These are phyloP conservation scores for Acrasis kona DNA, from an alignment of 78 protist species.

Conservation along the genomic window DNA sequence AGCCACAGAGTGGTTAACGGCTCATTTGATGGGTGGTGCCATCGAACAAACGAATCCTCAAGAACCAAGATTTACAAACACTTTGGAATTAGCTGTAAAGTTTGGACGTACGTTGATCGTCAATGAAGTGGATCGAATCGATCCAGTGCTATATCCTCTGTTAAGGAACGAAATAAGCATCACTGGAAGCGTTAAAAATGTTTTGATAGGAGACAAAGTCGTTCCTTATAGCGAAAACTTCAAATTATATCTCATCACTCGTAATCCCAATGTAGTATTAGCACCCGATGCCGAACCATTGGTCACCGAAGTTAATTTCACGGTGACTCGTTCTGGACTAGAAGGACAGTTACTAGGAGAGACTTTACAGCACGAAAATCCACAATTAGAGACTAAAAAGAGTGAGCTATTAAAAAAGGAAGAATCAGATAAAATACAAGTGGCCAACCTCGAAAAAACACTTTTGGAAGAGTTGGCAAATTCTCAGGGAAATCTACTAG, in stretches of 20 bases:
- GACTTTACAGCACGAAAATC: slow-evolving; percentile 61
- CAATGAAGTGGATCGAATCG: slow-evolving; percentile 54
- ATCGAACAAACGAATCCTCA: slow-evolving; percentile 29
- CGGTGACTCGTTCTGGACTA: slow-evolving; percentile 58
- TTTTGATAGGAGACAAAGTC: slow-evolving; percentile 74
- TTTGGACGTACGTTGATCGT: slow-evolving; percentile 83
- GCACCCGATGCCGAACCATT: slow-evolving; percentile 56
- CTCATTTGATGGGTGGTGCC: slow-evolving; percentile 4
- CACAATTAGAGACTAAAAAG: slow-evolving; percentile 52
- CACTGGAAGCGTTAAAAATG: slow-evolving; percentile 25
- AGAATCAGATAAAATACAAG: slow-evolving; percentile 48
- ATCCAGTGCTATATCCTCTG: slow-evolving; percentile 53
- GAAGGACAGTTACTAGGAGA: slow-evolving; percentile 65
- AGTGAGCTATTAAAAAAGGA: slow-evolving; percentile 46
- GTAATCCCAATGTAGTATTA: slow-evolving; percentile 32
- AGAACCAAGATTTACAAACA: slow-evolving; percentile 37
- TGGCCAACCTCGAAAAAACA: slow-evolving; percentile 49
- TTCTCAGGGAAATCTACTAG: slow-evolving; percentile 54
- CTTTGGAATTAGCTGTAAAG: slow-evolving; percentile 82
- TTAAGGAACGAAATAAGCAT: slow-evolving; percentile 22
- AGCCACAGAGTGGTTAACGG: slow-evolving; percentile 56
- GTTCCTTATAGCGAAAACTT: slow-evolving; percentile 62
- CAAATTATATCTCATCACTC: slow-evolving; percentile 49
- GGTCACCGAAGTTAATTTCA: slow-evolving; percentile 48
- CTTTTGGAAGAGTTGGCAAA: slow-evolving; percentile 51